phyloP scores from a whole-genome alignment of 2,329 filamentous ascomycete genomes.

The Graphilbum fragrans region DNA sequence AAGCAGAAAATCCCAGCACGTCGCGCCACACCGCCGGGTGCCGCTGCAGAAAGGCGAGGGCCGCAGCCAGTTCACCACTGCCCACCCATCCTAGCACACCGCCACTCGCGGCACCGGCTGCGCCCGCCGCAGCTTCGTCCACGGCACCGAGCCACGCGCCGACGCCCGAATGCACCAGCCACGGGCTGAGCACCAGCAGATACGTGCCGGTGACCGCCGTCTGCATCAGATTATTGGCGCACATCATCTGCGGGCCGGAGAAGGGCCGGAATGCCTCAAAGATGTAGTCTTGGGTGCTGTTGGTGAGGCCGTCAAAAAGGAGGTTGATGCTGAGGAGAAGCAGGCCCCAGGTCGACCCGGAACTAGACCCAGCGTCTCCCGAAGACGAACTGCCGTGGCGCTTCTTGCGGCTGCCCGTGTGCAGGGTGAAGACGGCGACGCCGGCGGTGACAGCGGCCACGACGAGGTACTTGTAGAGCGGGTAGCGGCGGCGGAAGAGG shows the following conservation, averaged over 20 bases:
- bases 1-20: constrained; percentile 79
- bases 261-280: constrained; percentile 71
- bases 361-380: constrained; percentile 2
- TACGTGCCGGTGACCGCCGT: constrained; percentile 67
- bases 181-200: constrained; percentile 64
- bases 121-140: constrained; percentile 38
- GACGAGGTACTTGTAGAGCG: constrained; percentile 92
- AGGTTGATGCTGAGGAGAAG: constrained; percentile 79
- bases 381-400: constrained; percentile 19
- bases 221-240: constrained; percentile 83
- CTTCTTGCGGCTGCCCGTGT: constrained; percentile 48
- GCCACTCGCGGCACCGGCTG: not conserved
- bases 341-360: constrained; percentile 63
- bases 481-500: constrained; percentile 78
- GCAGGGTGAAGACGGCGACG: constrained; percentile 89
- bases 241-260: constrained; percentile 97
- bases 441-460: constrained; percentile 83
- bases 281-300: constrained; percentile 93
- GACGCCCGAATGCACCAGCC: constrained; percentile 55
- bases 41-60: constrained; percentile 65
- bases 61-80: constrained; percentile 68
- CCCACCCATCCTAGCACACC: constrained; percentile 24
- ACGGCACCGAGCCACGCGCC: constrained; percentile 57
- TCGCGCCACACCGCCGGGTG: constrained; percentile 78
- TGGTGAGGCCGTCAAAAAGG: constrained; percentile 90